Percentiles rank a stretch among this genome's conserved stretches.
These are phyloP conservation scores for Alternaria novae-zelandiae DNA, from an alignment of 2,329 filamentous ascomycete genomes.

Conservation along the genomic window DNA sequence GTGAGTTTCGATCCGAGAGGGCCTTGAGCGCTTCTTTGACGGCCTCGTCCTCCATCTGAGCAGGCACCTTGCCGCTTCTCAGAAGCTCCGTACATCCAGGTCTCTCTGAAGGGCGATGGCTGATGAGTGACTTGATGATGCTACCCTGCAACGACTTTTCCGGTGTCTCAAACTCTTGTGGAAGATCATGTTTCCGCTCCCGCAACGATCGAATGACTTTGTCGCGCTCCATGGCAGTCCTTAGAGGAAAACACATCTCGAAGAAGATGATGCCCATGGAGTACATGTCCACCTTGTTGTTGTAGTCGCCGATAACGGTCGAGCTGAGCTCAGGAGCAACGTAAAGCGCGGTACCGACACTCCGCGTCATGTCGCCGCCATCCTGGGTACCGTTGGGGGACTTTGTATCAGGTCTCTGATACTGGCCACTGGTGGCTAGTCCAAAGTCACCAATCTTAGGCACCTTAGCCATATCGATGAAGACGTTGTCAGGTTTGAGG, in stretches of 20 bases:
- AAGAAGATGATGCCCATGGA: conserved; percentile 97
- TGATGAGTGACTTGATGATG: conserved; percentile 80
- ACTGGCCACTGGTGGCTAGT: conserved; percentile 86
- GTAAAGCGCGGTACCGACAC: conserved; percentile 82
- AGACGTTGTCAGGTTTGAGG: conserved; percentile 96
- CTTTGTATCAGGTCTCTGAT: conserved; percentile 64
- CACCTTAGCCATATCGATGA: conserved; percentile 88
- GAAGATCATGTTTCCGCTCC: conserved; percentile 70
- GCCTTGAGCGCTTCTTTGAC: conserved; percentile 83
- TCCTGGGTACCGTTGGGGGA: conserved; percentile 38
- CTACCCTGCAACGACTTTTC: conserved; percentile 73
- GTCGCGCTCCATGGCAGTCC: conserved; percentile 68
- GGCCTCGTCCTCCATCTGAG: conserved; percentile 91
- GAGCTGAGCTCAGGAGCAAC: conserved; percentile 91
- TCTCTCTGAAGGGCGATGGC: conserved; percentile 80
- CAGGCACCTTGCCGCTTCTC: conserved; percentile 82
- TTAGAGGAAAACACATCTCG: conserved; percentile 81
- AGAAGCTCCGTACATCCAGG: conserved; percentile 84
- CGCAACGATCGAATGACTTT: conserved; percentile 73
- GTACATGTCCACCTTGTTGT: conserved; percentile 98
- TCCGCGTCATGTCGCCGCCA: conserved; percentile 70
- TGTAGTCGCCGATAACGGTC: conserved; percentile 77
- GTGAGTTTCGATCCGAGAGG: conserved; percentile 80
- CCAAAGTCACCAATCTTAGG: conserved; percentile 98
- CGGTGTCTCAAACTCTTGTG: conserved; percentile 72